These are phyloP conservation scores for Coprinopsis strossmayeri DNA, from an alignment of 768 basidiomycete species.

Conservation along the genomic window DNA sequence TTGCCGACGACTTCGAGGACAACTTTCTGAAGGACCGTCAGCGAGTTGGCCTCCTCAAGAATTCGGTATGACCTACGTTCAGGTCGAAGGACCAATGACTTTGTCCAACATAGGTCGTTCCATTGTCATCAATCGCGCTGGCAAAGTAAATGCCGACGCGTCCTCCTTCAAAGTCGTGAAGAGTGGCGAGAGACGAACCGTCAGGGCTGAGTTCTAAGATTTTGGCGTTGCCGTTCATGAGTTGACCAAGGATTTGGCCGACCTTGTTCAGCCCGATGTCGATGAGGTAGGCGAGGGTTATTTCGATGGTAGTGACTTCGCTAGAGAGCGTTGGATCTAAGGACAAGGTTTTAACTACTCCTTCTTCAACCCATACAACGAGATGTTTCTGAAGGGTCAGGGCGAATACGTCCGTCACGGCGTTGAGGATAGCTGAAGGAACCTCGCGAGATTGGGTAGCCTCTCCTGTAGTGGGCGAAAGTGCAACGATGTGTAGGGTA, in stretches of 20 bases:
- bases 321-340: conserved; percentile 48
- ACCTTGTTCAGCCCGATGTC: conserved; percentile 53
- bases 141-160: conserved; percentile 33
- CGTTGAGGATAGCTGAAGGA: conserved; percentile 40
- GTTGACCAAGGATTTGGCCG: conserved; percentile 58
- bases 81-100: conserved; percentile 59
- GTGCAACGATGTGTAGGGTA: conserved; percentile 59
- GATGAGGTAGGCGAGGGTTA: conserved; percentile 43
- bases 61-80: conserved; percentile 34
- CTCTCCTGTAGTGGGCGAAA: conserved; percentile 49
- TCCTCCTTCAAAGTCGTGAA: neutral
- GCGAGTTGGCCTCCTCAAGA: neutral
- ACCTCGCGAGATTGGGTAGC: conserved; percentile 43
- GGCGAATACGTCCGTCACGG: conserved; percentile 26
- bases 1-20: conserved; percentile 34
- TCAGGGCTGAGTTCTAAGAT: conserved; percentile 47
- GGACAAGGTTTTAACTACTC: conserved; percentile 39
- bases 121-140: conserved; percentile 46
- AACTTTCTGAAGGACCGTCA: conserved; percentile 28
- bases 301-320: conserved; percentile 33
- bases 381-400: no score
- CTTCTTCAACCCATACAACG: conserved; percentile 51
- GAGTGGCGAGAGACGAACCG: conserved; percentile 15
- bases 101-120: conserved; percentile 50
- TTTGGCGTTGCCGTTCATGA: conserved; percentile 47